A percentile compares a stretch with the other conserved stretches of the same genome.
phyloP scores from a whole-genome alignment of 805 yeast genomes.

The Yamadazyma laniorum region DNA sequence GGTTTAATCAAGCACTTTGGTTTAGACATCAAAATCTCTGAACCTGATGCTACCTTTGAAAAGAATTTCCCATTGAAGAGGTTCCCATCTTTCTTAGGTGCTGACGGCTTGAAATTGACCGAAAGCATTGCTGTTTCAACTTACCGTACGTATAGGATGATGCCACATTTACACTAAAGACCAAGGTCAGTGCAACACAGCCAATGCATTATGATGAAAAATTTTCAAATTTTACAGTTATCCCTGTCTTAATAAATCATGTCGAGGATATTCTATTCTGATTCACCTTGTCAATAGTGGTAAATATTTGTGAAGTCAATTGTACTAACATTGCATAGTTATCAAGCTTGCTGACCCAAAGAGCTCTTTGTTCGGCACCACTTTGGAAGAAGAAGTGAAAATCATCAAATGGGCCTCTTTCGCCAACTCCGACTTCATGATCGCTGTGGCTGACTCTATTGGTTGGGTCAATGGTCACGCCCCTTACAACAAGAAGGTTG shows the following conservation, averaged over 20 bases:
- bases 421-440: constrained; percentile 64
- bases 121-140: constrained; percentile 65
- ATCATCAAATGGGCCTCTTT: constrained; percentile 78
- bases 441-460: constrained; percentile 49
- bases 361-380: constrained; percentile 58
- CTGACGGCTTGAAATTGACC: constrained; percentile 68
- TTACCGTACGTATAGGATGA: constrained; percentile 51
- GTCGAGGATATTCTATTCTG: constrained; percentile 66
- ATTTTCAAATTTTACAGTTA: constrained; percentile 56
- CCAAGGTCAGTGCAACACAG: no score
- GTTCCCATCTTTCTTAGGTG: constrained; percentile 68
- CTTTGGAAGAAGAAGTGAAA: constrained; percentile 58
- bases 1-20: constrained; percentile 58
- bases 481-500: constrained; percentile 77
- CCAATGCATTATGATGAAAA: constrained; percentile 51
- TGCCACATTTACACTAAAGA: no score
- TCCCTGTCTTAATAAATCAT: constrained; percentile 80
- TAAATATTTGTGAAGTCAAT: no score
- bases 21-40: constrained; percentile 55
- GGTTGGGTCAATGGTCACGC: constrained; percentile 58
- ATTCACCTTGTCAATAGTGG: constrained; percentile 25
- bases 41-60: constrained; percentile 39
- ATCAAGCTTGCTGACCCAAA: constrained; percentile 45
- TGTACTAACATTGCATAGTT: constrained; percentile 36
- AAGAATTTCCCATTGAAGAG: constrained; percentile 62